These are phyloP conservation scores for Alnus glutinosa DNA, from an alignment of 306 rosid genomes.

Conservation along the genomic window DNA sequence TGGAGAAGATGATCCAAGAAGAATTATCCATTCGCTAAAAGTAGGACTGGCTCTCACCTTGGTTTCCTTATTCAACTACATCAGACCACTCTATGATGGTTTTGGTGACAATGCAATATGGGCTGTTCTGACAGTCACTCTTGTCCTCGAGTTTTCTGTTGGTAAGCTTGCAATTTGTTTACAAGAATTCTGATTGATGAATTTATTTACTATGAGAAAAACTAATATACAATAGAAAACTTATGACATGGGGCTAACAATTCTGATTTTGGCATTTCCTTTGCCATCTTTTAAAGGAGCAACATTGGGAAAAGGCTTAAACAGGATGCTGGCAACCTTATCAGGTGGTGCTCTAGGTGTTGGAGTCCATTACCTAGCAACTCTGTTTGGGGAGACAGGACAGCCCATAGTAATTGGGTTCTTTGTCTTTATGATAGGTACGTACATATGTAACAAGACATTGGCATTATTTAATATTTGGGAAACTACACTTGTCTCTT, in stretches of 20 bases:
- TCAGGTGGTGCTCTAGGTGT: conserved; percentile 28
- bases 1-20: conserved; percentile 30
- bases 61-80: conserved; percentile 23
- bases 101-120: conserved; percentile 26
- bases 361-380: conserved; percentile 31
- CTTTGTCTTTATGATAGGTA: conserved; percentile 30
- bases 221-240: too few species aligned
- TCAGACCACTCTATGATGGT: conserved; percentile 23
- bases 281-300: conserved; percentile 20
- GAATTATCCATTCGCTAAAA: conserved; percentile 33
- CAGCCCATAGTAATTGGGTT: conserved; percentile 22
- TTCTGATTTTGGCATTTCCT: neutral
- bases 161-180: conserved; percentile 14
- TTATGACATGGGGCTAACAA: neutral
- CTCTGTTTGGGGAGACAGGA: conserved; percentile 26
- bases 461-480: too few species aligned
- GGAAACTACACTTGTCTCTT: too few species aligned
- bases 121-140: conserved; percentile 29
- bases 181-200: neutral
- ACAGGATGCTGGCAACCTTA: conserved; percentile 30
- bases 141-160: conserved; percentile 31
- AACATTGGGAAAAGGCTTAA: conserved; percentile 36
- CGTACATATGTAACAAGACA: neutral
- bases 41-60: conserved; percentile 28
- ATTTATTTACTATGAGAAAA: neutral